Conservation (phyloP, 2,329 filamentous ascomycete species). For the Neoarthrinium moseri region DNA sequence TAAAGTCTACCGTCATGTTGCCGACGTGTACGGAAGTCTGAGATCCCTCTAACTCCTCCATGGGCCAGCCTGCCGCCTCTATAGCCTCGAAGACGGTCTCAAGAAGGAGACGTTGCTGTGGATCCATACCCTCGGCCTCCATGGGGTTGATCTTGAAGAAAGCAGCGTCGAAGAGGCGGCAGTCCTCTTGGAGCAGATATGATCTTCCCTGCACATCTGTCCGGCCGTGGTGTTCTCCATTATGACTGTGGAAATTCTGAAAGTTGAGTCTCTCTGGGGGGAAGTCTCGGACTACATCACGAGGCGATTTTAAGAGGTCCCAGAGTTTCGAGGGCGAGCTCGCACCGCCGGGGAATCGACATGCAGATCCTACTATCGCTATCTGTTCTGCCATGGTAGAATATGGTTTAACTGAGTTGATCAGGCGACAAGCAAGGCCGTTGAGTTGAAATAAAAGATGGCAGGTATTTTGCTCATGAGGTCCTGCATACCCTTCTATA, state of each 20-base stretch:
- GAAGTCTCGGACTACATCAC: constrained; percentile 12
- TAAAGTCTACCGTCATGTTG: constrained; percentile 1
- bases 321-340: constrained; percentile 24
- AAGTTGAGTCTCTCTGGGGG: constrained; percentile 23
- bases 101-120: constrained; percentile 14
- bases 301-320: constrained; percentile 17
- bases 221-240: constrained; percentile 14
- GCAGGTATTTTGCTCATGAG: too few species aligned
- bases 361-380: constrained; percentile 28
- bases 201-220: constrained; percentile 18
- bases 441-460: too few species aligned
- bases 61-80: constrained; percentile 6
- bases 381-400: too few species aligned
- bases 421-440: too few species aligned
- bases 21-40: constrained; percentile 7
- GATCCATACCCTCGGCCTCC: constrained; percentile 17
- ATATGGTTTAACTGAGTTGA: too few species aligned
- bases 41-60: constrained; percentile 1
- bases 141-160: constrained; percentile 20
- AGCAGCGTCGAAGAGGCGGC: constrained; percentile 17
- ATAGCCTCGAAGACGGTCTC: constrained; percentile 29
- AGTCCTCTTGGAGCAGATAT: constrained; percentile 30
- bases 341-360: constrained; percentile 28
- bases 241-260: constrained; percentile 17
- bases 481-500: too few species aligned